Evolutionary conservation across 371 early-diverging fungal genomes (phyloP).

Genomic region (Umbelopsis sp.): DNA sequence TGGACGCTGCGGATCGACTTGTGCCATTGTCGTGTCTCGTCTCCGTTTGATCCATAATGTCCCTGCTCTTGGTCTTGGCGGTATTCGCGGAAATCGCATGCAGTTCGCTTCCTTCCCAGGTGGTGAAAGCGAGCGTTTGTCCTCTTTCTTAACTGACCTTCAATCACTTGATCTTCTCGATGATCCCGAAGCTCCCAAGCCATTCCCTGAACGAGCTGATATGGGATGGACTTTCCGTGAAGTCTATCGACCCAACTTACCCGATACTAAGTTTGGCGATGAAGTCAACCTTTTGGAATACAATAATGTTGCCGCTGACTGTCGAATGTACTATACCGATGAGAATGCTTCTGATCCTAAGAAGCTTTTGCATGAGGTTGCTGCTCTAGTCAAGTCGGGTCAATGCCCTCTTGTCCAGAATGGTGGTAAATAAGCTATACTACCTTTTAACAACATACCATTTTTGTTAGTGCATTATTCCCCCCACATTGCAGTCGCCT

Average conservation of each 20-base stretch:
- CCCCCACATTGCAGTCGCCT: background rate
- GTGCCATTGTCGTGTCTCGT: constrained; percentile 57
- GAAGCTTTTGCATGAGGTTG: constrained; percentile 48
- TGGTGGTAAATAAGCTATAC: constrained; percentile 5
- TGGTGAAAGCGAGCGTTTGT: constrained; percentile 54
- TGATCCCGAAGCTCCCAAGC: constrained; percentile 48
- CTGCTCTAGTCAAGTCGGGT: constrained; percentile 34
- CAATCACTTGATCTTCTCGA: constrained; percentile 37
- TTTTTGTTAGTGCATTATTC: constrained; percentile 2
- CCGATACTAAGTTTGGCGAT: constrained; percentile 26
- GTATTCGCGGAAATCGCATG: constrained; percentile 57
- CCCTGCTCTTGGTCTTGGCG: constrained; percentile 55
- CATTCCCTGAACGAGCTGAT: constrained; percentile 55
- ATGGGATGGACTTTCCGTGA: constrained; percentile 62
- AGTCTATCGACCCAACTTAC: constrained; percentile 39
- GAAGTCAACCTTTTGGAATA: constrained; percentile 47
- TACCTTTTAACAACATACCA: background rate
- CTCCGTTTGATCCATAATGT: constrained; percentile 52
- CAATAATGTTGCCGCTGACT: constrained; percentile 52
- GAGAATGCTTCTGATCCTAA: constrained; percentile 46
- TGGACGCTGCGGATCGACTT: constrained; percentile 57
- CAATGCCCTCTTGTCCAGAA: constrained; percentile 39
- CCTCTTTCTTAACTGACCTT: constrained; percentile 50
- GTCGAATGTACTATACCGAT: constrained; percentile 50
- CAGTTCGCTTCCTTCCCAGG: constrained; percentile 58